Conservation (phyloP, 805 yeast species). For the Barnettozyma sucrosica region DNA sequence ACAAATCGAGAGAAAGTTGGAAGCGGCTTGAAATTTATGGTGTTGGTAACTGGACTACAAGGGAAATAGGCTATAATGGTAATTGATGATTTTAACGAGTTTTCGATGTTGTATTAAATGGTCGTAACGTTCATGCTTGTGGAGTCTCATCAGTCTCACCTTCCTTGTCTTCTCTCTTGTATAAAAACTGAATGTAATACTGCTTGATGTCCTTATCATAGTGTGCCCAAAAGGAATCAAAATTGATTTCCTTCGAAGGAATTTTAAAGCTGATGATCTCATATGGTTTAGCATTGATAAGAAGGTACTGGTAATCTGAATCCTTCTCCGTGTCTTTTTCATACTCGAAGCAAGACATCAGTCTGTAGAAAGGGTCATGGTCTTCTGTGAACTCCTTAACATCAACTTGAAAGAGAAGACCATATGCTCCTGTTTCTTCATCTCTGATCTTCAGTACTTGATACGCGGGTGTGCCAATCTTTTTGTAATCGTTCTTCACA, state of each 20-base stretch:
- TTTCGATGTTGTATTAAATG: not conserved
- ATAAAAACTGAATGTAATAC: slow-evolving; percentile 53
- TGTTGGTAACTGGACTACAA: not conserved
- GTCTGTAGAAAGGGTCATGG: slow-evolving; percentile 56
- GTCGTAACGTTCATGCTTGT: not conserved
- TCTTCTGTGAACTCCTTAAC: slow-evolving; percentile 42
- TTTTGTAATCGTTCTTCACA: slow-evolving; percentile 15
- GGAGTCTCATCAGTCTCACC: not conserved
- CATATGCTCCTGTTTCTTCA: slow-evolving; percentile 49
- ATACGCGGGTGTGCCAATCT: slow-evolving; percentile 70
- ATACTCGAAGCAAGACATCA: slow-evolving; percentile 76
- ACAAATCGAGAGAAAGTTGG: slow-evolving; percentile 5
- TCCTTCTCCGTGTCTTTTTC: slow-evolving; percentile 42
- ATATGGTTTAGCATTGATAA: slow-evolving; percentile 86
- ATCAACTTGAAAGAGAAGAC: slow-evolving; percentile 59
- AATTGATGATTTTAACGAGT: not conserved
- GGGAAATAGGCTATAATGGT: not conserved
- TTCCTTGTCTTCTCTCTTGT: not conserved
- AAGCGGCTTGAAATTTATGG: not conserved
- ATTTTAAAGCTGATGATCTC: slow-evolving; percentile 73
- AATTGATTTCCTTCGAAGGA: slow-evolving; percentile 47
- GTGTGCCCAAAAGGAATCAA: slow-evolving; percentile 51
- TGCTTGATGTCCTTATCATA: slow-evolving; percentile 70
- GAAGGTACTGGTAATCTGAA: slow-evolving; percentile 57
- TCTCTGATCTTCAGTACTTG: slow-evolving; percentile 65